Percentiles rank a stretch among this genome's conserved stretches.
Evolutionary conservation across 2,329 filamentous ascomycete genomes (phyloP).

Genomic region (Pseudogymnoascus sp.): DNA sequence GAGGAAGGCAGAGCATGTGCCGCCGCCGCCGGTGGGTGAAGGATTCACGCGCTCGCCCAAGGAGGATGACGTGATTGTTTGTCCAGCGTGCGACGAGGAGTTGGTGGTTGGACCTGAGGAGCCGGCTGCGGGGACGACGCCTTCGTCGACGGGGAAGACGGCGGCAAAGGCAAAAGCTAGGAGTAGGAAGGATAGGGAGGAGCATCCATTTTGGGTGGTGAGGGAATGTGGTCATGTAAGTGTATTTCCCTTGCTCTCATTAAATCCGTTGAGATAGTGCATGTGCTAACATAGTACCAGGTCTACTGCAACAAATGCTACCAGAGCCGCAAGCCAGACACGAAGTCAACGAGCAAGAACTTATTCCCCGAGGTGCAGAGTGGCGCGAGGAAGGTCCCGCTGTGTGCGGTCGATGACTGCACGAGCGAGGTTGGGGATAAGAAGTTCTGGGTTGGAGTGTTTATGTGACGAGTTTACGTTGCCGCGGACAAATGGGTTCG

Average conservation of each 20-base stretch:
- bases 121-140: slow-evolving; percentile 19
- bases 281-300: slow-evolving; percentile 32
- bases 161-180: slow-evolving; percentile 40
- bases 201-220: slow-evolving; percentile 87
- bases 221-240: slow-evolving; percentile 88
- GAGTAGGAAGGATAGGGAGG: slow-evolving; percentile 45
- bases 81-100: slow-evolving; percentile 80
- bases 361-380: background rate
- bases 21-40: slow-evolving; percentile 48
- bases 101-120: slow-evolving; percentile 45
- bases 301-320: slow-evolving; percentile 58
- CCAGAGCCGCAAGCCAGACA: slow-evolving; percentile 43
- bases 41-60: slow-evolving; percentile 75
- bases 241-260: slow-evolving; percentile 18
- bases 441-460: slow-evolving; percentile 55
- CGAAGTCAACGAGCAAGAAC: slow-evolving; percentile 30
- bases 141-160: background rate
- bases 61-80: slow-evolving; percentile 68
- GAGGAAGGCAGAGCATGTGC: slow-evolving; percentile 23
- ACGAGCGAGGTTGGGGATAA: slow-evolving; percentile 46
- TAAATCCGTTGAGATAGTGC: background rate
- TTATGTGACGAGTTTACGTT: slow-evolving; percentile 25
- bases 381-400: slow-evolving; percentile 16
- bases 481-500: background rate
- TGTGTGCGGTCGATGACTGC: slow-evolving; percentile 53